A percentile compares a stretch with the other conserved stretches of the same genome.
These are phyloP conservation scores for Hymenoscyphus fraxineus DNA, from an alignment of 2,329 filamentous ascomycete genomes.

Conservation along the genomic window DNA sequence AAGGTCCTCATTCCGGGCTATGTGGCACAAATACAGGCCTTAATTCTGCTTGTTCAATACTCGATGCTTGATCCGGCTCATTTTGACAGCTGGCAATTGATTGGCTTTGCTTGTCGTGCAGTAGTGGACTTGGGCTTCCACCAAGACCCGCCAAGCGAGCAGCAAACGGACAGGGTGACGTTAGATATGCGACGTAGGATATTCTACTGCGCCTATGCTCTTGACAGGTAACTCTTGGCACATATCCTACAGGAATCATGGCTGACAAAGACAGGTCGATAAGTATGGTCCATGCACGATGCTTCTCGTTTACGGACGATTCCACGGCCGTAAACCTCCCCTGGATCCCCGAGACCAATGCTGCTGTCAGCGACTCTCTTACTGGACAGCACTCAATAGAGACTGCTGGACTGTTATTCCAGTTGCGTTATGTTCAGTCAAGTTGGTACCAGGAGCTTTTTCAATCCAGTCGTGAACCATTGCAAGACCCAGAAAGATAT, in stretches of 20 bases:
- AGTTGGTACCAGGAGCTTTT: slow-evolving; percentile 87
- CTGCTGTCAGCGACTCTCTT: slow-evolving; percentile 36
- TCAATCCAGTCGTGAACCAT: slow-evolving; percentile 67
- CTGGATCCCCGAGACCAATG: slow-evolving; percentile 37
- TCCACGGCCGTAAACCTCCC: slow-evolving; percentile 79
- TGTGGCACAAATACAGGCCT: slow-evolving; percentile 78
- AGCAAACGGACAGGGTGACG: slow-evolving; percentile 62
- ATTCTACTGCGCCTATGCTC: slow-evolving; percentile 85
- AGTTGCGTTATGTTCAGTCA: slow-evolving; percentile 80
- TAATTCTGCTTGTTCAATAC: slow-evolving; percentile 83
- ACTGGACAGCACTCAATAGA: slow-evolving; percentile 53
- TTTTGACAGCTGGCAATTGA: slow-evolving; percentile 91
- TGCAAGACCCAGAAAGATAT: slow-evolving; percentile 65
- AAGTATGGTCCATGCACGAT: slow-evolving; percentile 79
- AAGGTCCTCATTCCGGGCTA: slow-evolving; percentile 82
- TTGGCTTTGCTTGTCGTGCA: slow-evolving; percentile 84
- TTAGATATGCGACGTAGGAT: slow-evolving; percentile 77
- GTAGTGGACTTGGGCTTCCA: slow-evolving; percentile 89
- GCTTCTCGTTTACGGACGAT: slow-evolving; percentile 92
- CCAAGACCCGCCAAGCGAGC: slow-evolving; percentile 76
- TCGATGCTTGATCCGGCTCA: slow-evolving; percentile 85
- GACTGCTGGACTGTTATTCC: slow-evolving; percentile 73
- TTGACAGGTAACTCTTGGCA: slow-evolving; percentile 66
- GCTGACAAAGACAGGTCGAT: slow-evolving; percentile 58
- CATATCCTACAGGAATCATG: background rate